Evolutionary conservation across 371 early-diverging fungal species (phyloP), one percentile per base, ranked within the genome.

Genomic region (Syncephalastrum sp.): DNA sequence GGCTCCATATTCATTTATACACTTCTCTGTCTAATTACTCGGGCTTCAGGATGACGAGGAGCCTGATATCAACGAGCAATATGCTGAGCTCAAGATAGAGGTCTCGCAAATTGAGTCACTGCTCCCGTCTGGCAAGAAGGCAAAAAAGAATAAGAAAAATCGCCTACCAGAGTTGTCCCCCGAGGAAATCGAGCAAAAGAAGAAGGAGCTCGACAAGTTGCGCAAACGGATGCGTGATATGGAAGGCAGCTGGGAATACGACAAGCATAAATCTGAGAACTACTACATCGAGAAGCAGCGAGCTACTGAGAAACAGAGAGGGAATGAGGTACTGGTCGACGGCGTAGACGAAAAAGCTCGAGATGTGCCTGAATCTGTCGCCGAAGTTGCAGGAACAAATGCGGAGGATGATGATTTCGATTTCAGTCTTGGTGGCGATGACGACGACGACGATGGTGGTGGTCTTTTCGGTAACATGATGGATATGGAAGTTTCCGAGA

Each of bases 181-280:
- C 1, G 54, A 45, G 23, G 65, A 71, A 42, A 14, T 59, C 1
- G 47, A 47, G 23, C 27, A 53, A n/a, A 48, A 82, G 14, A 70
- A 70, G 17, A 68, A 75, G 15, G 69, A 69, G 5, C 69, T 83
- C 14, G 70, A 70, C 4, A 64, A 72, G 8, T 19, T 85, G n/a
- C 80, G 87, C 16, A 67, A 75, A 25, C 62, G 56, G 2, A 33
- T 83, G 44, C 63, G 61, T 13, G 73, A 73, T 21, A 53, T 81
- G 16, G 84, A 83, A 50, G 62, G 65, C 16, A 79, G 79, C 52
- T 77, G 79, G 70, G 76, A 76, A 15, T 83, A 72, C 51, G 72
- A 79, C 59, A 71, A 71, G 42, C 64, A 55, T 42, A 54, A 67
- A 53, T 74, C 81, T 12, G 64, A 79, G 8, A 59, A 63, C 1